Base-by-base conservation (phyloP, 352 stramenopile genomes). In the Phytophthora fragariaefolia region DNA sequence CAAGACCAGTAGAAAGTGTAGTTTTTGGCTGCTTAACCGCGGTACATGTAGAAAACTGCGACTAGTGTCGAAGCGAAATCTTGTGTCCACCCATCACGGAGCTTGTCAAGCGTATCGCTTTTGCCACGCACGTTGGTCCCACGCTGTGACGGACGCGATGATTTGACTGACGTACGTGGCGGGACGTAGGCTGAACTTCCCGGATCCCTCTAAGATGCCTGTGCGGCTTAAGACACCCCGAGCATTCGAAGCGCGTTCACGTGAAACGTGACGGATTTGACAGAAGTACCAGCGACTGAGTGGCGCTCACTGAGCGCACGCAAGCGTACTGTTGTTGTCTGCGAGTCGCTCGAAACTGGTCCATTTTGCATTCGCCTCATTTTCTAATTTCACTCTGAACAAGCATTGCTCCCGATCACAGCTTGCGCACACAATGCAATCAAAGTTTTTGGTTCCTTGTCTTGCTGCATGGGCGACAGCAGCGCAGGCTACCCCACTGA, bases 401-500 rank as follows among this genome's bases (percentile, higher is more conserved):
- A 13, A 42, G 17, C 12, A 56, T 34, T 42, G n/a, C 4, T 17
- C 13, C 10, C 52, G 17, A 56, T 64, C 17, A 9, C 48, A 24
- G 34, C 26, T 66, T 10, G 54, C 46, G 50, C 20, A 18, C 20
- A 48, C 10, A 7, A 65, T 65, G 64, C 64, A 63, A 51, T 1
- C 55, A 22, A 58, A 63, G 50, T 62, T 54, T 22, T 7, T 68
- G 17, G 23, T 58, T 20, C 15, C 6, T 30, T 43, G 18, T 5
- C 36, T 66, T 46, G 43, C 40, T 32, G 58, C 18, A 23, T 46
- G 69, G 26, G 61, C 71, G 4, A 40, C 72, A 15, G 59, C 65
- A 24, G 32, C 59, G 7, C 54, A 58, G 15, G 62, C 67, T 49
- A 66, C 73, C 6, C 60, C 74, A 15, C 69, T 74, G 10, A 83